Evolutionary conservation across 495 filamentous ascomycete species (phyloP), one percentile per base, ranked within the genome.

Genomic region (Aspergillus baeticus): DNA sequence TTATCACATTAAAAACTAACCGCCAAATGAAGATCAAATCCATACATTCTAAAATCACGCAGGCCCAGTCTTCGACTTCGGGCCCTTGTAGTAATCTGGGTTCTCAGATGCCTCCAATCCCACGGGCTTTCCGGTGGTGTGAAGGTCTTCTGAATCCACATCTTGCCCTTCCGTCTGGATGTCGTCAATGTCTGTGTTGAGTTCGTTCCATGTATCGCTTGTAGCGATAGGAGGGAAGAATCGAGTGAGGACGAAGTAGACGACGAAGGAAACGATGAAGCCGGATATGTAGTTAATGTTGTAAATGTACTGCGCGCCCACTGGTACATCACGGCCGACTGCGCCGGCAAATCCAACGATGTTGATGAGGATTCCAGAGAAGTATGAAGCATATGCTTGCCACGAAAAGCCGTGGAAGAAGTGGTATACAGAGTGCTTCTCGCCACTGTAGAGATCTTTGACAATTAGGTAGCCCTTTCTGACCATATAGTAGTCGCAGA

Each of bases 261-360:
- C 70, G 0, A 47, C 73, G 1, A 72, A 66, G 0, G 91, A 84
- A 23, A 96, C 82, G 31, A 90, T 76, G 63, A 96, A 88, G 0
- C 92, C 92, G 36, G 81, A 80, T 69, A 97, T 93, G 74, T 91
- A 97, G 66, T 96, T 96, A 55, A 97, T 62, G 64, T 88, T 88
- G 76, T 95, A 97, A 54, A 96, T 85, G 66, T 95, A 95, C 10
- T 83, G 83, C 1, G 92, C 92, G 5, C 89, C 91, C 20, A 87
- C 78, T 17, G 84, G 84, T 0, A 94, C 91, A 1, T 85, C 76
- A 5, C 72, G 70, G 1, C 90, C 90, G 20, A 96, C 84, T 0
- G 88, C 91, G 1, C 91, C 91, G 1, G 83, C 91, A 58, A 97
- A 96, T 0, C 92, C 92, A 20, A 96, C 90, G 39, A 97, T 88